Conservation (phyloP, 805 yeast genomes). For the Starmera pachycereana region DNA sequence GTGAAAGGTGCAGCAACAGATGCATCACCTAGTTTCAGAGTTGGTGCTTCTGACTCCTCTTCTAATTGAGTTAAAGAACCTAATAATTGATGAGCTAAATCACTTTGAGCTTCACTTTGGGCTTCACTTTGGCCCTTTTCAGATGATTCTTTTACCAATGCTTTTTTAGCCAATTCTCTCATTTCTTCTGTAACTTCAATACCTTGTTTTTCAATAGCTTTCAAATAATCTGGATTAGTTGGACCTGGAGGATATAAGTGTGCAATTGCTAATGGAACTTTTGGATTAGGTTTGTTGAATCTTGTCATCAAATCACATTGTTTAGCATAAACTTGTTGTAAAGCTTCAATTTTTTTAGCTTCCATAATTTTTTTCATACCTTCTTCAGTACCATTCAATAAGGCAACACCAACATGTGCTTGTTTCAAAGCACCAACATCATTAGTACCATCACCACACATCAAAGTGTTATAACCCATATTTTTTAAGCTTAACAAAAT, state of each 20-base stretch:
- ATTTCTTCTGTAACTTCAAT: constrained; percentile 68
- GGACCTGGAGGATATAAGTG: constrained; percentile 97
- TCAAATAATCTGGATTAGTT: constrained; percentile 75
- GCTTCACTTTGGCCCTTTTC: constrained; percentile 20
- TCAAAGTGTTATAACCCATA: constrained; percentile 84
- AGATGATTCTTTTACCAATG: constrained; percentile 27
- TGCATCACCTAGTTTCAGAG: constrained; percentile 93
- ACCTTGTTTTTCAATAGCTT: constrained; percentile 80
- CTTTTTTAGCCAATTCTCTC: constrained; percentile 47
- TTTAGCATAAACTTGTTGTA: constrained; percentile 65
- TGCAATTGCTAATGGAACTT: constrained; percentile 80
- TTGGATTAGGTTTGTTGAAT: constrained; percentile 81
- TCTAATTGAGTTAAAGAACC: constrained; percentile 43
- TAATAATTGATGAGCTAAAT: constrained; percentile 57
- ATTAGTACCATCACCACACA: constrained; percentile 99
- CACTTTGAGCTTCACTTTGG: constrained; percentile 26
- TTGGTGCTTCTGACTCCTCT: constrained; percentile 76
- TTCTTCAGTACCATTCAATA: constrained; percentile 92
- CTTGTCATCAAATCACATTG: constrained; percentile 68
- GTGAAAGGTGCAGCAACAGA: constrained; percentile 99
- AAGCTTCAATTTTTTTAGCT: constrained; percentile 54
- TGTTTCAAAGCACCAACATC: constrained; percentile 99
- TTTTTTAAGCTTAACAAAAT: constrained; percentile 74
- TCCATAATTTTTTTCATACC: constrained; percentile 85
- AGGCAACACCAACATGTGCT: constrained; percentile 97